Evolutionary conservation across 2,329 filamentous ascomycete species (phyloP), one percentile per base, ranked within the genome.

Genomic region (Epichloe brachyelytri): DNA sequence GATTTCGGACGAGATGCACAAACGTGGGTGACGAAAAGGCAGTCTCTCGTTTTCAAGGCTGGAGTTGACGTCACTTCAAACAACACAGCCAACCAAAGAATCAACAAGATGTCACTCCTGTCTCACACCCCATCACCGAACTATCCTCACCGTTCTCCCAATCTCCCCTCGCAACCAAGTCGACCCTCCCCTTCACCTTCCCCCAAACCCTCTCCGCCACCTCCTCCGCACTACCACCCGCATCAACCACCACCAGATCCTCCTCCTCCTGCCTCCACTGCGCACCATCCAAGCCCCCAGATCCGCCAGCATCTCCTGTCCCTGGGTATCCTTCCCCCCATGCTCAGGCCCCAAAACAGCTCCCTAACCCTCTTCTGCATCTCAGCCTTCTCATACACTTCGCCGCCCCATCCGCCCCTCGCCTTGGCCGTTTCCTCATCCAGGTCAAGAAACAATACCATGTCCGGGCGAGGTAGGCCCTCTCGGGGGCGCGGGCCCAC

Each of bases 391-490:
- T 98, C 93, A 62, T 97, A 98, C 55, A 87, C 76, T 73, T 98
- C 93, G 17, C 76, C 78, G 1, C 93, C 93, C 73, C 84, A 98
- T 0, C 88, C 91, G n/a, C 88, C 89, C 17, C 93, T 76, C 59
- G 76, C 76, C 33, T 78, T 79, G 10, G 89, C 89, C 53, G 82
- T 78, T 46, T 82, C 78, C 37, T 87, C 79, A 6, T 83, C 80
- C 48, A 97, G 78, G 62, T 93, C 87, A 34, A 98, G 75, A 62
- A 97, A 97, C 1, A 97, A 67, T 11, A 91, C 88, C 10, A 90
- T 64, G 69, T 98, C 93, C 0, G 93, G 91, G 4, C 85, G 79
- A 1, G 93, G 91, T 0, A 98, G 76, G 0, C 91, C 91, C 87
- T 77, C 60, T 97, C 93, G 1, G 90, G 88, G 15, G 82, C 77